These are phyloP conservation scores for Alternaria sp. DNA, from an alignment of 2,329 filamentous ascomycete genomes.

Conservation along the genomic window DNA sequence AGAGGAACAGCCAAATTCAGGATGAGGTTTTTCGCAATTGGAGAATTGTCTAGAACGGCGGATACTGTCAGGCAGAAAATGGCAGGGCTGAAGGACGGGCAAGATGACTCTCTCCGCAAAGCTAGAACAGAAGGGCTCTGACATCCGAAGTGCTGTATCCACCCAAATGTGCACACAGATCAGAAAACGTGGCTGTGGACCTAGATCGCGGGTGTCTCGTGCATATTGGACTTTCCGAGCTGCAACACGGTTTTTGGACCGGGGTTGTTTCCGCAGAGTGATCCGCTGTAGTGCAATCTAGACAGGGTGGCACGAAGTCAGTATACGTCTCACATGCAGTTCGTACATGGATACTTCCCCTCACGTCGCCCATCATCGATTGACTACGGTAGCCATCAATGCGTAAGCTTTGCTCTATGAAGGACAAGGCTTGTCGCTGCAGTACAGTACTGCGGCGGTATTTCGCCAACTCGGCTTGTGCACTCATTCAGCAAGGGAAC, in stretches of 20 bases:
- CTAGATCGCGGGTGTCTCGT: conserved; percentile 6
- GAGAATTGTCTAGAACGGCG: background rate
- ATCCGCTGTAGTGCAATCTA: background rate
- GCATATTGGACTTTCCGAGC: background rate
- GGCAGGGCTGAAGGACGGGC: background rate
- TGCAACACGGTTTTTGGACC: background rate
- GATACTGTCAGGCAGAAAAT: background rate
- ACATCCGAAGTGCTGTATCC: background rate
- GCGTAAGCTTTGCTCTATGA: background rate
- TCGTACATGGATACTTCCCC: no score
- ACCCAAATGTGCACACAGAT: background rate
- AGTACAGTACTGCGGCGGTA: background rate
- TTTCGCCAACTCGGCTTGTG: background rate
- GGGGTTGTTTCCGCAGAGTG: background rate
- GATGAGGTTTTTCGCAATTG: no score
- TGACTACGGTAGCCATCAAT: background rate
- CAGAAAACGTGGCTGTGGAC: conserved; percentile 13
- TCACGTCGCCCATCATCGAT: background rate
- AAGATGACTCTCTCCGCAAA: background rate
- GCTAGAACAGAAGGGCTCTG: conserved; percentile 7
- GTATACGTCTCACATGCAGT: no score
- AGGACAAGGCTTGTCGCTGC: background rate
- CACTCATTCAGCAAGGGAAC: background rate
- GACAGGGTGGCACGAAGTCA: no score
- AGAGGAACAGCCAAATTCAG: background rate